Conservation (phyloP, 2,329 filamentous ascomycete species). For the Microsporum canis region DNA sequence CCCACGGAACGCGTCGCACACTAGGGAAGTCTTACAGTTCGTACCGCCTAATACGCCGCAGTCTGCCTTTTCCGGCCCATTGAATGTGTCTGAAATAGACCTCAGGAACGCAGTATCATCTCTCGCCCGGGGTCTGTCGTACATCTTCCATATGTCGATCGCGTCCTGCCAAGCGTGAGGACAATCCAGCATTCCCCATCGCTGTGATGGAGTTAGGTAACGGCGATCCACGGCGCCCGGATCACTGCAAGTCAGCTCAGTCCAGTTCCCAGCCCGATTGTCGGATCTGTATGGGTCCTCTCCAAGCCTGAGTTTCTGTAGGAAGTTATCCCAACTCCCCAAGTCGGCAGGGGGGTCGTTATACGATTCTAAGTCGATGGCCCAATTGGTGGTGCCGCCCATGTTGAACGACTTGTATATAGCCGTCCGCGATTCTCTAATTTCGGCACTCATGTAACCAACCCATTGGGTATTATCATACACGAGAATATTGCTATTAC, state of each 20-base stretch:
- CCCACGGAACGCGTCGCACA: background rate
- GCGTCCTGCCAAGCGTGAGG: background rate
- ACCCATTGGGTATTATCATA: slow-evolving; percentile 6
- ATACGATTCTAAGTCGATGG: slow-evolving; percentile 17
- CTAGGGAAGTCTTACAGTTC: background rate
- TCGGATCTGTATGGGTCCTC: background rate
- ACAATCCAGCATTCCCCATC: background rate
- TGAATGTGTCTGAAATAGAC: background rate
- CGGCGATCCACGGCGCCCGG: background rate
- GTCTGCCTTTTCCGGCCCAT: background rate
- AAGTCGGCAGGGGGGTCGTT: background rate
- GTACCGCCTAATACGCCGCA: background rate
- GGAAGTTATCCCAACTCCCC: background rate
- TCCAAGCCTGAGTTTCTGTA: background rate
- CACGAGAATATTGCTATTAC: background rate
- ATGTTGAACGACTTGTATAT: slow-evolving; percentile 16
- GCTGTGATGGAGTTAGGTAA: background rate
- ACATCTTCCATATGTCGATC: background rate
- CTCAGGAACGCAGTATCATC: background rate
- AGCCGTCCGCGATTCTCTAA: background rate
- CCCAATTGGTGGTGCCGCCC: slow-evolving; percentile 21
- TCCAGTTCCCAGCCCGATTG: background rate
- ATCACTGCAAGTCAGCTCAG: background rate
- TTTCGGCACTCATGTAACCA: slow-evolving; percentile 14
- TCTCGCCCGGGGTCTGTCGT: background rate